phyloP scores from a whole-genome alignment of 371 early-diverging fungal genomes.

The Syncephalastrum sp. region DNA sequence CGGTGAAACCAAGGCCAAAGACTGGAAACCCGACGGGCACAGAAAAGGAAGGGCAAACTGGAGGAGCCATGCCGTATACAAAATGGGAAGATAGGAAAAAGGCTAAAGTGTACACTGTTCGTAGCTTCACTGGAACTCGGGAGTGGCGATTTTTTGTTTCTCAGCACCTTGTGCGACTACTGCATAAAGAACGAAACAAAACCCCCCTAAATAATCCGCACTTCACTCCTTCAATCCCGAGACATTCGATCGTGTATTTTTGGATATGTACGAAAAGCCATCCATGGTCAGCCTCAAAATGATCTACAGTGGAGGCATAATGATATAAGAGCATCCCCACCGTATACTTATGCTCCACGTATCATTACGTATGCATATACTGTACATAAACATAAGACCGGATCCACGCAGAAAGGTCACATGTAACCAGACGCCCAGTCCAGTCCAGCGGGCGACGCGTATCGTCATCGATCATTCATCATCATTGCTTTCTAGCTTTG shows the following conservation, averaged over 20 bases:
- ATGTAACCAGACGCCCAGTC: background rate
- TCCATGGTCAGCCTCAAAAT: no score
- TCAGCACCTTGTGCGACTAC: slow-evolving; percentile 4
- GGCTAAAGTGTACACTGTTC: background rate
- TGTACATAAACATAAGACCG: background rate
- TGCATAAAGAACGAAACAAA: slow-evolving; percentile 1
- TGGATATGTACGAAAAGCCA: no score
- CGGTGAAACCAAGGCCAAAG: slow-evolving; percentile 61
- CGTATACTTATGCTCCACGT: background rate
- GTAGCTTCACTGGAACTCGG: no score
- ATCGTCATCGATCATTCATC: no score
- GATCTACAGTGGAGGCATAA: no score
- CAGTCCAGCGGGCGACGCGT: background rate
- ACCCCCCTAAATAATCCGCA: no score
- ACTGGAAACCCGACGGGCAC: slow-evolving; percentile 64
- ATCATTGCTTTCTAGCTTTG: background rate
- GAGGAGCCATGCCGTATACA: slow-evolving; percentile 3
- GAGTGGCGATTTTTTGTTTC: background rate
- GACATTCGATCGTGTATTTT: no score
- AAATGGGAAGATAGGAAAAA: background rate
- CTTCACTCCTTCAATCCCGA: no score
- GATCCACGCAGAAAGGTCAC: background rate
- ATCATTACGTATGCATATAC: background rate
- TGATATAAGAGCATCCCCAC: background rate
- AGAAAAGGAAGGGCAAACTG: slow-evolving; percentile 31